phyloP scores from a whole-genome alignment of 192 early-diverging fungal species.

The Coemansia sp. region DNA sequence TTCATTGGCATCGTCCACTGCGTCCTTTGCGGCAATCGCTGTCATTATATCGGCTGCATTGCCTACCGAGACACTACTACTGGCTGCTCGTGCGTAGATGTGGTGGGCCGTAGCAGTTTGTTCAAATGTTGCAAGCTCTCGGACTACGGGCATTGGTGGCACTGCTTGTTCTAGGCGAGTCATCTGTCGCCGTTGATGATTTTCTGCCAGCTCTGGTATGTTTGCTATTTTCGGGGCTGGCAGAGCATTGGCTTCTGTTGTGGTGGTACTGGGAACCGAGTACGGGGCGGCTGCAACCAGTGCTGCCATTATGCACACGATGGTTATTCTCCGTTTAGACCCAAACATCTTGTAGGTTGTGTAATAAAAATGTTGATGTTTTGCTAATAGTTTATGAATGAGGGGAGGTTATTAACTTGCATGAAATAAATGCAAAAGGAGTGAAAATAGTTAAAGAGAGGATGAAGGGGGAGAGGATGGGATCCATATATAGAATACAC shows the following conservation, averaged over 20 bases:
- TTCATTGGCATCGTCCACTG: not conserved
- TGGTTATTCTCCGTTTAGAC: not conserved
- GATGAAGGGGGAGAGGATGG: no score
- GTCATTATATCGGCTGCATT: constrained; percentile 1
- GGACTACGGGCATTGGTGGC: not conserved
- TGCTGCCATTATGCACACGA: not conserved
- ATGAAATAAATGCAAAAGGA: not conserved
- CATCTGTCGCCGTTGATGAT: not conserved
- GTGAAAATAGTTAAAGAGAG: not conserved
- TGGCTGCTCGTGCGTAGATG: not conserved
- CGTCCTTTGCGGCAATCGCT: constrained; percentile 7
- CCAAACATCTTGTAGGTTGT: not conserved
- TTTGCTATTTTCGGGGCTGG: not conserved
- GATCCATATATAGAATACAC: not conserved
- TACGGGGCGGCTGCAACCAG: not conserved
- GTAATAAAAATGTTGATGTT: not conserved
- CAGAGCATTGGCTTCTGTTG: not conserved
- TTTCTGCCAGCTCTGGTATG: not conserved
- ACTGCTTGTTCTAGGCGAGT: not conserved
- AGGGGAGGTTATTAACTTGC: not conserved
- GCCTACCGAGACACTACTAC: not conserved
- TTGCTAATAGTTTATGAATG: not conserved
- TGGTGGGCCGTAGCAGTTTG: not conserved
- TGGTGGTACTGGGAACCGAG: not conserved
- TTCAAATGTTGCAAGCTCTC: not conserved